Conservation (phyloP, 2,329 filamentous ascomycete species). For the Calonectria multiphialidica region DNA sequence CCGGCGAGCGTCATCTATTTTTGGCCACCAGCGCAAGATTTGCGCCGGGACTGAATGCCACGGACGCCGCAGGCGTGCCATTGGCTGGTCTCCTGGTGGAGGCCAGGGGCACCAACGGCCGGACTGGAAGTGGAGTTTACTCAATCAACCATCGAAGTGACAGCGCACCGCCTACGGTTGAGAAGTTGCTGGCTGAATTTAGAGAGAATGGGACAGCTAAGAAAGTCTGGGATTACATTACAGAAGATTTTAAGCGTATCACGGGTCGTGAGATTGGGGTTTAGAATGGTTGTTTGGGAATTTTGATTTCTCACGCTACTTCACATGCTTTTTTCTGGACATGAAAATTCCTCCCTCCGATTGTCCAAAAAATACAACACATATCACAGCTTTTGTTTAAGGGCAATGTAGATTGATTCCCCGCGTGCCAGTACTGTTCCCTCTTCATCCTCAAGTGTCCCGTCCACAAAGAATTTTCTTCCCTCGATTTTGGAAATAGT, state of each 20-base stretch:
- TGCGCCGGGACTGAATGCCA: not conserved
- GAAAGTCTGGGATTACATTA: not conserved
- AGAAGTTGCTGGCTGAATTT: not conserved
- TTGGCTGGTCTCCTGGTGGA: not conserved
- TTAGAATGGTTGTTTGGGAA: not conserved
- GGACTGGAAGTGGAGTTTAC: not conserved
- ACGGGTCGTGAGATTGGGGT: not conserved
- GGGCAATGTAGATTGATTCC: not conserved
- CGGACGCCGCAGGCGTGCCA: not conserved
- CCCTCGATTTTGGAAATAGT: not conserved
- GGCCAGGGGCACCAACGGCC: not conserved
- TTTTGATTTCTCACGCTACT: too few species aligned
- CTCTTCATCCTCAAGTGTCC: not conserved
- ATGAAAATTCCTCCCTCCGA: not conserved
- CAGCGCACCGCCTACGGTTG: not conserved
- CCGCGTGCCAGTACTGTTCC: not conserved
- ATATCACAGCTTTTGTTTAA: not conserved
- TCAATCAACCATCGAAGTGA: not conserved
- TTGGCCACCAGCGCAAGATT: slow-evolving; percentile 3
- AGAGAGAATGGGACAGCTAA: not conserved
- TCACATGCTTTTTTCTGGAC: too few species aligned
- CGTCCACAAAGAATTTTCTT: not conserved
- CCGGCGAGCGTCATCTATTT: not conserved
- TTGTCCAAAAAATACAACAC: not conserved
- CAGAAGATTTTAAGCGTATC: not conserved